A percentile compares a stretch with the other conserved stretches of the same genome.
Evolutionary conservation across 2,329 filamentous ascomycete species (phyloP).

Genomic region (Myriosclerotinia scirpicola): DNA sequence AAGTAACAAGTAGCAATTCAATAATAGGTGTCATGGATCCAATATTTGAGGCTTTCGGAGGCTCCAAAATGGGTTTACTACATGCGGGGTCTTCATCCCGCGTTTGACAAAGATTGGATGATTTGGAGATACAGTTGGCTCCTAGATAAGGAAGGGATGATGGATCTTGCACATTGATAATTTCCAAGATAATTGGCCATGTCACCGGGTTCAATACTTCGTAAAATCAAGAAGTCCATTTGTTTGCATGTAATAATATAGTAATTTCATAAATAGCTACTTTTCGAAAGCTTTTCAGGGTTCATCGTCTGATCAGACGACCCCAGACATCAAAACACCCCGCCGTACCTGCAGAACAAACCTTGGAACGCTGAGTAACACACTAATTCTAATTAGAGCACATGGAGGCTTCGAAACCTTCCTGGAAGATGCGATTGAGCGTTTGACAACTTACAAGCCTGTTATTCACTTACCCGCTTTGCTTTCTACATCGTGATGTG

Average conservation of each 20-base stretch:
- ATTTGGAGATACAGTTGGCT: background rate
- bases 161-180: too few species aligned
- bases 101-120: slow-evolving; percentile 8
- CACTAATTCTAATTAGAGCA: background rate
- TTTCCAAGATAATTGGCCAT: background rate
- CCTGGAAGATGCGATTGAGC: background rate
- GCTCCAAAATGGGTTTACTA: slow-evolving; percentile 13
- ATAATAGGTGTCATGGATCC: background rate
- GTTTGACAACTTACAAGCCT: background rate
- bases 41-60: slow-evolving; percentile 9
- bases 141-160: slow-evolving; percentile 2
- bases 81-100: slow-evolving; percentile 18
- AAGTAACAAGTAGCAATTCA: background rate
- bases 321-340: background rate
- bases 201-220: background rate
- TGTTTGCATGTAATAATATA: too few species aligned
- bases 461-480: slow-evolving; percentile 7
- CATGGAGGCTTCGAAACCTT: background rate
- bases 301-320: background rate
- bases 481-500: background rate
- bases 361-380: background rate
- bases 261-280: too few species aligned
- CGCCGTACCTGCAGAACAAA: slow-evolving; percentile 19
- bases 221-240: background rate
- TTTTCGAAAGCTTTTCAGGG: background rate